Evolutionary conservation across 1,284 basidiomycete genomes (phyloP).

Genomic region (Peniophora sp.): DNA sequence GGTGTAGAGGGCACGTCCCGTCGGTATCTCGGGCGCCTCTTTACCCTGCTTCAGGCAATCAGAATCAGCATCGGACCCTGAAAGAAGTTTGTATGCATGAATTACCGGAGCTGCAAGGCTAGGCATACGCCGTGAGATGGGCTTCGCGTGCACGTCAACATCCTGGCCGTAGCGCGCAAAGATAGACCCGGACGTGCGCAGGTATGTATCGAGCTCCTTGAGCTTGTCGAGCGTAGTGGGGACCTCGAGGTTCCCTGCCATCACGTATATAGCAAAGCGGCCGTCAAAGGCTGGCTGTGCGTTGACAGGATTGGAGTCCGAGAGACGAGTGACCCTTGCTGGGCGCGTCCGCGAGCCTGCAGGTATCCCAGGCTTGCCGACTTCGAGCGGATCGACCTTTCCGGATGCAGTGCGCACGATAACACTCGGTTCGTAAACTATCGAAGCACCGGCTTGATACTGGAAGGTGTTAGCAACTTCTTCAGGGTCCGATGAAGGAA

Average conservation of each 20-base stretch:
- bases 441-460: slow-evolving; percentile 8
- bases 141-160: background rate
- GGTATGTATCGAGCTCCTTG: slow-evolving; percentile 12
- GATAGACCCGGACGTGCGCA: slow-evolving; percentile 13
- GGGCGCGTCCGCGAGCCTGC: slow-evolving; percentile 7
- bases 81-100: too few relatives aligned
- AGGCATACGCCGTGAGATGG: slow-evolving; percentile 4
- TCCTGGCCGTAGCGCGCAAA: slow-evolving; percentile 9
- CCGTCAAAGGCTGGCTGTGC: slow-evolving; percentile 13
- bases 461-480: background rate
- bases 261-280: slow-evolving; percentile 17
- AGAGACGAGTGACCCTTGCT: slow-evolving; percentile 7
- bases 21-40: slow-evolving; percentile 1
- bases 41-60: background rate
- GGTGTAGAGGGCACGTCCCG: slow-evolving; percentile 5
- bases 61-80: background rate
- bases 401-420: slow-evolving; percentile 1
- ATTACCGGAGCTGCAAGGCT: background rate
- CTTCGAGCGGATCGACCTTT: slow-evolving; percentile 1
- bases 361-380: slow-evolving; percentile 6
- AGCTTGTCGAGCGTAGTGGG: slow-evolving; percentile 7
- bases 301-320: slow-evolving; percentile 6
- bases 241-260: slow-evolving; percentile 14
- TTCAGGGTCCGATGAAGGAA: background rate
- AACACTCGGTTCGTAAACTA: slow-evolving; percentile 4